Evolutionary conservation across 2,329 filamentous ascomycete species (phyloP).

Genomic region (Colletotrichum melonis): DNA sequence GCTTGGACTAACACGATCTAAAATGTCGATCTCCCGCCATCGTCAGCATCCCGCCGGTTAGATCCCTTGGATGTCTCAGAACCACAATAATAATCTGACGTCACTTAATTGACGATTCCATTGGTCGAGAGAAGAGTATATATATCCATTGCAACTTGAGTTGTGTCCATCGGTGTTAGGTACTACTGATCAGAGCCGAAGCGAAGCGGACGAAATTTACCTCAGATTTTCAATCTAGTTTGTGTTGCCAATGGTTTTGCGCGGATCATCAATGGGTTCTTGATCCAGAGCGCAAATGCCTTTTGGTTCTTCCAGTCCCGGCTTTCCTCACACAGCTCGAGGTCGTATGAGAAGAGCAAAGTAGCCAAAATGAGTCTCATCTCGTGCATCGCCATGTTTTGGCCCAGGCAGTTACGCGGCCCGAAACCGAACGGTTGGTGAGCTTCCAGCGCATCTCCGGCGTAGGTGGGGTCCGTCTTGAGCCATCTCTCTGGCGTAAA

Average conservation of each 20-base stretch:
- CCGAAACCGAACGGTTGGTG: slow-evolving; percentile 66
- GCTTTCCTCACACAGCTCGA: slow-evolving; percentile 17
- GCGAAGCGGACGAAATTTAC: not conserved
- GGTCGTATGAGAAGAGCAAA: slow-evolving; percentile 9
- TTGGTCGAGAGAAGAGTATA: too few species aligned
- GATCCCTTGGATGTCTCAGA: not conserved
- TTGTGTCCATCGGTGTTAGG: not conserved
- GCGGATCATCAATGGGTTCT: slow-evolving; percentile 19
- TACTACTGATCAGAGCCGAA: not conserved
- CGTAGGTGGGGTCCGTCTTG: slow-evolving; percentile 14
- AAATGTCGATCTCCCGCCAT: not conserved
- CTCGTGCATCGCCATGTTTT: slow-evolving; percentile 66
- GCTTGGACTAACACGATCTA: not conserved
- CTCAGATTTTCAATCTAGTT: not conserved
- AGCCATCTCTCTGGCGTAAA: slow-evolving; percentile 38
- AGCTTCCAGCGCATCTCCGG: slow-evolving; percentile 47
- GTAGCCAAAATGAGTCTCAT: slow-evolving; percentile 57
- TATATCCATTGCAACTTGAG: not conserved
- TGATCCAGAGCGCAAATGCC: slow-evolving; percentile 24
- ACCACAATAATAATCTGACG: too few species aligned
- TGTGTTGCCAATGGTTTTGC: not conserved
- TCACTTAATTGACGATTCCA: too few species aligned
- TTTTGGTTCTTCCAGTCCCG: slow-evolving; percentile 13
- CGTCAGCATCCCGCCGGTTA: not conserved
- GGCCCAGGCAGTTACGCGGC: slow-evolving; percentile 64